phyloP scores from a whole-genome alignment of 164 flowering plant species.

The Akebia trifoliata region DNA sequence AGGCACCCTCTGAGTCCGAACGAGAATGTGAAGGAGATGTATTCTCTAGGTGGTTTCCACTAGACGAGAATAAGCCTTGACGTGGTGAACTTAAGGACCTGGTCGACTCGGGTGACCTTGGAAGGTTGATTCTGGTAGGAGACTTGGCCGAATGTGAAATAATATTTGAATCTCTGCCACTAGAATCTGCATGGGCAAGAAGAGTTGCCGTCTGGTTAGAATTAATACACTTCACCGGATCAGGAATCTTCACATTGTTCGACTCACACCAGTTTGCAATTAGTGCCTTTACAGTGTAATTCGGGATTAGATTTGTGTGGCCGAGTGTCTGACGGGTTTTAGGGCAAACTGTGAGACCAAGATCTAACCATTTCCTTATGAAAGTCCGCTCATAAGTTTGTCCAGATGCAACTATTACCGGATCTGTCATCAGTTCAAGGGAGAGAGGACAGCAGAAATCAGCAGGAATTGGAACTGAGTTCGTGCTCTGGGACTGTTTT shows the following conservation, averaged over 20 bases:
- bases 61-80: constrained; percentile 25
- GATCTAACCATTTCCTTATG: constrained; percentile 77
- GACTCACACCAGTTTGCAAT: constrained; percentile 85
- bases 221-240: constrained; percentile 44
- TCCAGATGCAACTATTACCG: constrained; percentile 85
- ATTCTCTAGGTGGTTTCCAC: constrained; percentile 32
- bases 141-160: constrained; percentile 23
- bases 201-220: constrained; percentile 46
- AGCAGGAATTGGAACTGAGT: constrained; percentile 64
- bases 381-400: constrained; percentile 84
- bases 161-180: constrained; percentile 29
- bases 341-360: constrained; percentile 80
- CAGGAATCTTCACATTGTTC: constrained; percentile 71
- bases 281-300: constrained; percentile 79
- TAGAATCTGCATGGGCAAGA: constrained; percentile 39
- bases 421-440: constrained; percentile 88
- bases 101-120: constrained; percentile 41
- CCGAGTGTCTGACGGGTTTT: constrained; percentile 72
- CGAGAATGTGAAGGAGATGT: constrained; percentile 50
- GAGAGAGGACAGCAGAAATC: constrained; percentile 92
- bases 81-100: constrained; percentile 35
- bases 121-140: constrained; percentile 28
- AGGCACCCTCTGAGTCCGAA: constrained; percentile 45
- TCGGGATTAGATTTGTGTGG: constrained; percentile 70
- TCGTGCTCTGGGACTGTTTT: constrained; percentile 54